Evolutionary conservation across 805 yeast species (phyloP), one percentile per base, ranked within the genome.

Genomic region (Brettanomyces anomalus): DNA sequence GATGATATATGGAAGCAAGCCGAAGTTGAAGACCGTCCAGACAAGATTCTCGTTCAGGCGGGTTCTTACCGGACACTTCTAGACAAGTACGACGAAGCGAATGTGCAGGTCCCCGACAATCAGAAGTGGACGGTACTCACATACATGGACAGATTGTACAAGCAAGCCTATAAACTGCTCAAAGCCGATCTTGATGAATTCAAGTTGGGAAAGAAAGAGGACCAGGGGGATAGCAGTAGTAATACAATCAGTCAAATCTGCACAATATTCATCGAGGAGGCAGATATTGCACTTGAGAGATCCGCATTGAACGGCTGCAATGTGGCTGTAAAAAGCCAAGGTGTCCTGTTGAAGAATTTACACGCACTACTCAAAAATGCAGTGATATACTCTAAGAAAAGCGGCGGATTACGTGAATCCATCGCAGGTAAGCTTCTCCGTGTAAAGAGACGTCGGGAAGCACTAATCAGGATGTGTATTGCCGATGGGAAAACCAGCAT

Each of bases 341-440:
- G 44, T 3, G 51, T 69, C 1, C 54, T 76, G 16, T 43, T 60
- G 5, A 54, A 58, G 11, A 76, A 76, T 44, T 55, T 67, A 37
- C 66, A 59, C 35, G 68, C 64, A 3, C 60, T 74, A 31, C 55
- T 73, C 32, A 72, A 70, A 44, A 74, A 66, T 47, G 73, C 76
- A 19, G 55, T 71, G 57, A 65, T 62, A 6, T 49, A 65, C 31
- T 65, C 79, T 2, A 67, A 70, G 41, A 55, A 62, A 17, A 54
- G 70, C 3, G 80, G 79, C 2, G 81, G 81, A 0, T 53, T 76
- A 26, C 54, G 78, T 36, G 81, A 76, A 48, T 61, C 67, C 14
- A 60, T 56, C 0, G 56, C 60, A 15, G 79, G 72, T 31, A 72
- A 70, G 47, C 43, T 66, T 11, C 54, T 56, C 11, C 56, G 80